A percentile compares a stretch with the other conserved stretches of the same genome.
These are phyloP conservation scores for Cyclotella kingstonii DNA, from an alignment of 108 stramenopile genomes.

Conservation along the genomic window DNA sequence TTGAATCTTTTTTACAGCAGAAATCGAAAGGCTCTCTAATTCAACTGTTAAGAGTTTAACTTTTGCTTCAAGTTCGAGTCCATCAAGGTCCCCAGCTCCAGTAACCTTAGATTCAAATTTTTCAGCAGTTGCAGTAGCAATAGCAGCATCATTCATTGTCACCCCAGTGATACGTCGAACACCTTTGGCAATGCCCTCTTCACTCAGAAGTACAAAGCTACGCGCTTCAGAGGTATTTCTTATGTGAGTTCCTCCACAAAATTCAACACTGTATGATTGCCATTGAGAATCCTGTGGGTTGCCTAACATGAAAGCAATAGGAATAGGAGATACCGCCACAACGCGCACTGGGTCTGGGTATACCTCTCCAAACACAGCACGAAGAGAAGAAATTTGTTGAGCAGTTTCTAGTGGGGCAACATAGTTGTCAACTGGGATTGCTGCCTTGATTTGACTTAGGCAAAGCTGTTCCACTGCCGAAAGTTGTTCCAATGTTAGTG, in stretches of 20 bases:
- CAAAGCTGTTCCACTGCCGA: conserved; percentile 71
- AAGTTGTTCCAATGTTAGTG: conserved; percentile 79
- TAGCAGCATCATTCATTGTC: conserved; percentile 83
- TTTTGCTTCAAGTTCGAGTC: no score
- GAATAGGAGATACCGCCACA: conserved; percentile 79
- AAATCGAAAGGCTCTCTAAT: no score
- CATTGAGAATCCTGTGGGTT: conserved; percentile 89
- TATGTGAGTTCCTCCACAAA: conserved; percentile 99
- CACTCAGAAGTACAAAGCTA: conserved; percentile 90
- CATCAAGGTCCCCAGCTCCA: no score
- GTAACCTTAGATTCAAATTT: conserved; percentile 57
- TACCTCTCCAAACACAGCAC: conserved; percentile 98
- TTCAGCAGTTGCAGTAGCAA: conserved; percentile 70
- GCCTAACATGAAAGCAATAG: conserved; percentile 77
- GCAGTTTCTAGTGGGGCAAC: conserved; percentile 87
- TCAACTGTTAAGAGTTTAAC: no score
- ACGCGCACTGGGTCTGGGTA: conserved; percentile 99
- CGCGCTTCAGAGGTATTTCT: conserved; percentile 94
- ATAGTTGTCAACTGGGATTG: conserved; percentile 76
- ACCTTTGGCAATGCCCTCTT: conserved; percentile 98
- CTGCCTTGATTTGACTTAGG: conserved; percentile 53
- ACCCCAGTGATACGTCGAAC: conserved; percentile 94
- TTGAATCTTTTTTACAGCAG: no score
- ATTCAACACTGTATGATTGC: conserved; percentile 93
- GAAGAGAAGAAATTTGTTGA: conserved; percentile 84